phyloP scores from a whole-genome alignment of 2,329 filamentous ascomycete species.

The Fusarium anguioides region DNA sequence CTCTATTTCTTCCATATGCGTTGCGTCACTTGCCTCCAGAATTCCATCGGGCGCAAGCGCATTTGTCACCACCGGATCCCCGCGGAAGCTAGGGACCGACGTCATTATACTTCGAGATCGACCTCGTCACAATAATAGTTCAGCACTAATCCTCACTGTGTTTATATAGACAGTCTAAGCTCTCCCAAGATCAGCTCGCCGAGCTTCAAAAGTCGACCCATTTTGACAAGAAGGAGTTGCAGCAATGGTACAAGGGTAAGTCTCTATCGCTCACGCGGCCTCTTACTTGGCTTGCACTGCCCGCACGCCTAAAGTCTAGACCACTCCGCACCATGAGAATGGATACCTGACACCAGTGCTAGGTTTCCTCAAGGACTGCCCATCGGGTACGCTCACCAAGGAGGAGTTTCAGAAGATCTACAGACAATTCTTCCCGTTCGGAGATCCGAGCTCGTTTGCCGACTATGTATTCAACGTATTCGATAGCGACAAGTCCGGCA shows the following conservation, averaged over 20 bases:
- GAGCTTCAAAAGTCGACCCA: constrained; percentile 97
- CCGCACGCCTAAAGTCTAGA: neutral
- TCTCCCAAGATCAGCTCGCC: constrained; percentile 93
- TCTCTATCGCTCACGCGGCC: constrained; percentile 6
- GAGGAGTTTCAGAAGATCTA: constrained; percentile 99
- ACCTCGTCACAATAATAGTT: constrained; percentile 13
- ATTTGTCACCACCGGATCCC: constrained; percentile 38
- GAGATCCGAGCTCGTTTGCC: constrained; percentile 95
- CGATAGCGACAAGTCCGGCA: constrained; percentile 95
- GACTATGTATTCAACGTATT: constrained; percentile 99
- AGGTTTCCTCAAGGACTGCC: constrained; percentile 99
- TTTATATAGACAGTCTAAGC: constrained; percentile 87
- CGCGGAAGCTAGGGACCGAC: constrained; percentile 37
- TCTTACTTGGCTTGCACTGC: neutral
- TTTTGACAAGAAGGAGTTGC: constrained; percentile 99
- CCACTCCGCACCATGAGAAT: neutral
- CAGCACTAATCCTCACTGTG: constrained; percentile 36
- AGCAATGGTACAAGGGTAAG: constrained; percentile 99
- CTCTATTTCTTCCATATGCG: constrained; percentile 4
- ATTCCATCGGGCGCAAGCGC: constrained; percentile 34
- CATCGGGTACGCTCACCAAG: constrained; percentile 95
- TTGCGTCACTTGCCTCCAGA: constrained; percentile 22
- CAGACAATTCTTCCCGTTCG: constrained; percentile 98
- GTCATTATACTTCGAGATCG: constrained; percentile 38
- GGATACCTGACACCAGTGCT: constrained; percentile 33